Conservation (phyloP, 768 basidiomycete genomes). For the Panaeolus cyanescens region DNA sequence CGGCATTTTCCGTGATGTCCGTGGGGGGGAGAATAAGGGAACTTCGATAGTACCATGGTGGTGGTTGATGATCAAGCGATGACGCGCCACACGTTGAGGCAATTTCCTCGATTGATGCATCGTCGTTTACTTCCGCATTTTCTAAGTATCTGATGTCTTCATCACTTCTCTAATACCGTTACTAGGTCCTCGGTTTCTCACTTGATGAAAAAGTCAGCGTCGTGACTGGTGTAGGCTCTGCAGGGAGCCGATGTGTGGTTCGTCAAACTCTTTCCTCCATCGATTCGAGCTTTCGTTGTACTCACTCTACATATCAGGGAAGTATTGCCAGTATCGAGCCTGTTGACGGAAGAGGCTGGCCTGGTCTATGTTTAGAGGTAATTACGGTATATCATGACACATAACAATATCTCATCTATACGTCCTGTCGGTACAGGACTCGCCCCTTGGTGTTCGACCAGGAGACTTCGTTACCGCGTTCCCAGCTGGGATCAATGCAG, state of each 20-base stretch:
- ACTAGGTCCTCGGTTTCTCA: slow-evolving; percentile 52
- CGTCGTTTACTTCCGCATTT: too few relatives aligned
- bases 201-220: slow-evolving; percentile 67
- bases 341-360: slow-evolving; percentile 47
- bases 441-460: slow-evolving; percentile 77
- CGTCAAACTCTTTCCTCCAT: too few relatives aligned
- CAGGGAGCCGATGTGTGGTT: slow-evolving; percentile 67
- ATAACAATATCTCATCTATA: background rate
- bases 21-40: too few relatives aligned
- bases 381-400: slow-evolving; percentile 18
- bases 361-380: slow-evolving; percentile 76
- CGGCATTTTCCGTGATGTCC: too few relatives aligned
- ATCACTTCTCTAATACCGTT: too few relatives aligned
- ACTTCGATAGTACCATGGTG: too few relatives aligned
- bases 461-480: slow-evolving; percentile 77
- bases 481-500: slow-evolving; percentile 83
- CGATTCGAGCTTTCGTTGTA: too few relatives aligned
- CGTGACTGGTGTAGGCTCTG: slow-evolving; percentile 71
- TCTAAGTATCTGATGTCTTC: too few relatives aligned
- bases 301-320: slow-evolving; percentile 34
- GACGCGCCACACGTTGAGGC: too few relatives aligned
- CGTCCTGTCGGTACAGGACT: slow-evolving; percentile 54
- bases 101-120: too few relatives aligned
- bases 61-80: too few relatives aligned
- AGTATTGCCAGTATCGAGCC: slow-evolving; percentile 57